Conservation (phyloP, 2,329 filamentous ascomycete genomes). For the Ceratocystis albifundus region DNA sequence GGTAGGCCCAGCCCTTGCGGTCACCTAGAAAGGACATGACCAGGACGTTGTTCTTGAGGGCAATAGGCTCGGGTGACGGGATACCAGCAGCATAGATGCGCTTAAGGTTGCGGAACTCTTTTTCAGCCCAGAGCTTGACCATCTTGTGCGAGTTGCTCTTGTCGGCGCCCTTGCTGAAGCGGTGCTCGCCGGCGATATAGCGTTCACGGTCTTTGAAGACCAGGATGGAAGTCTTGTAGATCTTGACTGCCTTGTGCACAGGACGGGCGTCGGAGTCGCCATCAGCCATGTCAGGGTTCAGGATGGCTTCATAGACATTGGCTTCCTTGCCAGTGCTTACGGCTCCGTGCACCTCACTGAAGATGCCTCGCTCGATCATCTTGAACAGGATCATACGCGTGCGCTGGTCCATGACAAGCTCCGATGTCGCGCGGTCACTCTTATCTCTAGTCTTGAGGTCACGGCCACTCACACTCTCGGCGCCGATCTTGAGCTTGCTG, state of each 20-base stretch:
- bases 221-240: slow-evolving; percentile 96
- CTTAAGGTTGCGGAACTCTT: slow-evolving; percentile 89
- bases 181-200: slow-evolving; percentile 88
- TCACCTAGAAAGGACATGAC: slow-evolving; percentile 92
- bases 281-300: slow-evolving; percentile 45
- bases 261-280: slow-evolving; percentile 42
- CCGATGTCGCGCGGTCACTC: slow-evolving; percentile 82
- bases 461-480: slow-evolving; percentile 23
- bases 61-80: slow-evolving; percentile 78
- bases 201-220: slow-evolving; percentile 96
- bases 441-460: slow-evolving; percentile 63
- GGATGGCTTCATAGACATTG: slow-evolving; percentile 88
- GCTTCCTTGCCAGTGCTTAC: slow-evolving; percentile 96
- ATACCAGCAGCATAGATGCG: slow-evolving; percentile 75
- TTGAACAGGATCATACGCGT: slow-evolving; percentile 93
- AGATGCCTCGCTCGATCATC: slow-evolving; percentile 83
- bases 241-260: slow-evolving; percentile 81
- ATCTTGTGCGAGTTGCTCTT: slow-evolving; percentile 92
- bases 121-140: slow-evolving; percentile 98
- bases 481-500: slow-evolving; percentile 55
- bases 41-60: slow-evolving; percentile 83
- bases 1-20: slow-evolving; percentile 74
- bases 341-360: slow-evolving; percentile 88
- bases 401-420: slow-evolving; percentile 86
- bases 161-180: slow-evolving; percentile 82